phyloP scores from a whole-genome alignment of 2,329 filamentous ascomycete genomes.

The Ilyonectria robusta region DNA sequence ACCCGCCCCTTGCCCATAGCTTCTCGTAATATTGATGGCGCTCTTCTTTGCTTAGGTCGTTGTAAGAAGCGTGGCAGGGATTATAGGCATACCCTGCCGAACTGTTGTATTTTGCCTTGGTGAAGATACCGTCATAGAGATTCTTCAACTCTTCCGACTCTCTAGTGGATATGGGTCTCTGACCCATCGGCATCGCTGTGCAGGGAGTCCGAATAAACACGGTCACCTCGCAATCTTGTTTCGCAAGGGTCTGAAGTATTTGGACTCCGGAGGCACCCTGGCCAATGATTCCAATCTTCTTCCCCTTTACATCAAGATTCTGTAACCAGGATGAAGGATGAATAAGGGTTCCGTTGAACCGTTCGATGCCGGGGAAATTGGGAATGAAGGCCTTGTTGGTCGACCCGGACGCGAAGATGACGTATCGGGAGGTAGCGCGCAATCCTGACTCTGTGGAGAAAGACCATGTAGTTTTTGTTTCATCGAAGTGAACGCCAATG shows the following conservation, averaged over 20 bases:
- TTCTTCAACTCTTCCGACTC: slow-evolving; percentile 59
- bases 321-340: slow-evolving; percentile 7
- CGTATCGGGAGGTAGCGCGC: neutral
- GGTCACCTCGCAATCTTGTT: slow-evolving; percentile 52
- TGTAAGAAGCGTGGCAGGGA: slow-evolving; percentile 28
- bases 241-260: slow-evolving; percentile 48
- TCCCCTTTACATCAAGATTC: slow-evolving; percentile 3
- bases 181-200: slow-evolving; percentile 70
- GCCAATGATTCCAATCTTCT: neutral
- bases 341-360: neutral
- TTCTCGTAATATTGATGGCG: slow-evolving; percentile 60
- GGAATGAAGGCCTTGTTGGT: slow-evolving; percentile 16
- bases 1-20: slow-evolving; percentile 61
- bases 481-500: too few relatives aligned
- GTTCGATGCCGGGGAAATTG: slow-evolving; percentile 2
- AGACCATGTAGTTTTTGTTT: too few relatives aligned
- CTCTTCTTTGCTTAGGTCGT: slow-evolving; percentile 50
- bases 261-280: slow-evolving; percentile 7
- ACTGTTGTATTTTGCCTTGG: neutral
- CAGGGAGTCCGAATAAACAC: slow-evolving; percentile 73
- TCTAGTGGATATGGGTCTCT: slow-evolving; percentile 59
- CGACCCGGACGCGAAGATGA: slow-evolving; percentile 7
- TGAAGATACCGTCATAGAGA: slow-evolving; percentile 42
- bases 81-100: slow-evolving; percentile 17
- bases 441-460: neutral